phyloP scores from a whole-genome alignment of 2,329 filamentous ascomycete species.

The Monilinia fructicola region DNA sequence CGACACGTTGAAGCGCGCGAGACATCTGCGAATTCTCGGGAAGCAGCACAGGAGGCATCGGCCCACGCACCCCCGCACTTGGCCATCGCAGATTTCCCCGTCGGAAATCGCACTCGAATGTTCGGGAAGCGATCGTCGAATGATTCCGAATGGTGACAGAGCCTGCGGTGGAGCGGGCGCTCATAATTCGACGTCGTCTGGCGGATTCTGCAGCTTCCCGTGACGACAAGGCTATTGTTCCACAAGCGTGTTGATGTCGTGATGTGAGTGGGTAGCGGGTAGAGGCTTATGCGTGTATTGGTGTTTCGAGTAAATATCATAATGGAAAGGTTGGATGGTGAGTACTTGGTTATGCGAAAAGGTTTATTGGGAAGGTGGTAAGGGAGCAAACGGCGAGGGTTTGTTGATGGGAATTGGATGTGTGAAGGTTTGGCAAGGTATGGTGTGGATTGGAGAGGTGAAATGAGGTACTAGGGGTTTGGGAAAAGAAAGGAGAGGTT shows the following conservation, averaged over 20 bases:
- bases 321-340: background rate
- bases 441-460: background rate
- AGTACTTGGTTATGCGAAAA: background rate
- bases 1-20: no score
- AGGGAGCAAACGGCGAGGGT: background rate
- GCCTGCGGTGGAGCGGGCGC: background rate
- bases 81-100: no score
- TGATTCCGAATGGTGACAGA: background rate
- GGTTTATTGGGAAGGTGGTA: background rate
- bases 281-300: background rate
- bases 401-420: background rate
- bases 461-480: background rate
- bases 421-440: background rate
- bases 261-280: background rate
- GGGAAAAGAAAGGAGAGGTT: background rate
- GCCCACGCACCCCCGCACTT: no score
- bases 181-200: no score
- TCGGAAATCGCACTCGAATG: no score
- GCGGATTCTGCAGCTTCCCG: background rate
- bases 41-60: no score
- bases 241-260: background rate
- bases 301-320: background rate
- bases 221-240: background rate
- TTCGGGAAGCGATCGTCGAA: background rate
- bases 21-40: no score